Evolutionary conservation across 2,329 filamentous ascomycete species (phyloP), one percentile per base, ranked within the genome.

Genomic region (Ascochyta lentis): DNA sequence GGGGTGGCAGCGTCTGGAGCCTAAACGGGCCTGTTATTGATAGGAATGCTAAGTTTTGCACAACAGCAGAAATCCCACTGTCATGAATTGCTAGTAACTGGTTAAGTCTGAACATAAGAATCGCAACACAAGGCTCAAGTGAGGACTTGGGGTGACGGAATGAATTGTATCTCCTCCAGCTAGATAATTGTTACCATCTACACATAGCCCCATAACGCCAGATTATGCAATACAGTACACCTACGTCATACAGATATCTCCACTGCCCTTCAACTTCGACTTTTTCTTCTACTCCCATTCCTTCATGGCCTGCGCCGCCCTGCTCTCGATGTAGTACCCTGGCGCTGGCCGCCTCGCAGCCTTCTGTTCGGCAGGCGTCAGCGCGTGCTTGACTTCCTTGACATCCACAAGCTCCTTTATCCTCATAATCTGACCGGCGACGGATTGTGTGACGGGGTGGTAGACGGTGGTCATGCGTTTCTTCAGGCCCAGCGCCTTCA

Each of bases 341-440:
- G 83, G 80, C 58, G 94, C 90, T 3, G 92, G 92, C 76, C 83
- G 86, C 75, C 93, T 80, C 77, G 85, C 81, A 47, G 83, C 84
- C 78, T 86, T 87, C 70, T 96, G 83, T 80, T 96, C 85, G 52
- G 79, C 77, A 71, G 86, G 85, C 7, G 82, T 88, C 77, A 91
- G 74, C 29, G 83, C 76, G 59, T 78, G 74, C 31, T 88, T 86
- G 40, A 96, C 91, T 79, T 96, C 92, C 64, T 87, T 81, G 33
- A 96, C 92, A 49, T 86, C 83, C 41, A 97, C 91, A 60, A 97
- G 81, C 79, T 97, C 93, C 81, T 97, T 97, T 67, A 97, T 92
- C 77, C 89, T 89, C 83, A 97, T 89, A 71, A 97, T 91, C 81
- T 96, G 92, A 73, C 93, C 93, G 9, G 93, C 93, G 59, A 91